Base-by-base conservation (phyloP, 768 basidiomycete genomes). In the Cystobasidium tubakii region DNA sequence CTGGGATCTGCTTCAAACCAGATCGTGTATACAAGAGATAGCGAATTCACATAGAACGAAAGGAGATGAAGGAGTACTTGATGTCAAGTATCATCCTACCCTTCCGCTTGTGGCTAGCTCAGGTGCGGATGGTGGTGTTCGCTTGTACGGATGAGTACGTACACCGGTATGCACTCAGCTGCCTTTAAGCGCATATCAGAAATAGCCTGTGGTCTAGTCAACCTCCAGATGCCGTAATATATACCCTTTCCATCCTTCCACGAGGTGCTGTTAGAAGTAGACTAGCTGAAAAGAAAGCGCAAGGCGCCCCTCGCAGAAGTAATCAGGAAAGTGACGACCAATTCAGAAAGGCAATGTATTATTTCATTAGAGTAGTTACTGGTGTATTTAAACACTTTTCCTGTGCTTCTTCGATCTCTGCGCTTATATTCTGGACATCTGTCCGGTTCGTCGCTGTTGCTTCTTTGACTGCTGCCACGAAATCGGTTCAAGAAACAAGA, bases 81-180 rank as follows among this genome's bases (percentile, higher is more conserved):
- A 88, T 77, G 88, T 95, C 15, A 88, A 89, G 76, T 90, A 90
- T 82, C 90, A 92, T 80, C 87, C 89, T 15, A 86, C 88, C 74
- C 81, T 93, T 72, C 89, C 90, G 33, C 87, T 93, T 79, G 87
- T 96, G 85, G 91, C 89, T 19, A 95, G 91, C 80, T 90, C 91
- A 23, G 95, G 95, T n/a, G 91, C 92, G 15, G 95, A 97, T 82
- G 93, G 94, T 31, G 89, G 92, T 55, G 88, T 97, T 74, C 92
- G 92, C 82, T 84, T 97, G 31, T 96, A 64, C 39, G 50, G 65
- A 46, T 72, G 39, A 39, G 39, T 6, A 39, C 39, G 39, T 39
- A n/a, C n/a, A n/a, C n/a, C n/a, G n/a, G n/a, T n/a, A n/a, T n/a
- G n/a, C n/a, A n/a, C n/a, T n/a, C n/a, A n/a, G n/a, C n/a, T n/a